Conservation (phyloP, 208 protist genomes). For the Acanthamoeba polyphaga region DNA sequence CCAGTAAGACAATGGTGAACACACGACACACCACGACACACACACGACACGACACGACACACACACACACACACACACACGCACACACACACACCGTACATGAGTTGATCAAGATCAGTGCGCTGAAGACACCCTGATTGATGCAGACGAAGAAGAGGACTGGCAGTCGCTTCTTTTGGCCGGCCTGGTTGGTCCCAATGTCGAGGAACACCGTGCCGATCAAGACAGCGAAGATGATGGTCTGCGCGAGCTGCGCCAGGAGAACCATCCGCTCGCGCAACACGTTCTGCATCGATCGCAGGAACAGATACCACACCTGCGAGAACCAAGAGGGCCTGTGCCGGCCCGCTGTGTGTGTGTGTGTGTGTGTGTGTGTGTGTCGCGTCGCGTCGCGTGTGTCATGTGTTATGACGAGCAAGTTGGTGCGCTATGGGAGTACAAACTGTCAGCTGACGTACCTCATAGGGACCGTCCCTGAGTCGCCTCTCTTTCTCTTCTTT, state of each 20-base stretch:
- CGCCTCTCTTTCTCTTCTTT: background rate
- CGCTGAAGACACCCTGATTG: conserved; percentile 74
- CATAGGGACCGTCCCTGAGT: background rate
- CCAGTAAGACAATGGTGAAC: too few species aligned
- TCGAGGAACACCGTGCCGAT: conserved; percentile 74
- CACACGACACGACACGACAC: too few species aligned
- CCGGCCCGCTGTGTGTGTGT: too few species aligned
- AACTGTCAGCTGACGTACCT: background rate
- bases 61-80: too few species aligned
- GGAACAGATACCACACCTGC: conserved; percentile 68
- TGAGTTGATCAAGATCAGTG: conserved; percentile 71
- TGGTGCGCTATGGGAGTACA: too few species aligned
- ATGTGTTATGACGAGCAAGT: too few species aligned
- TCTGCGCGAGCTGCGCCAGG: conserved; percentile 57
- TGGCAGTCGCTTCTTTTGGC: conserved; percentile 47
- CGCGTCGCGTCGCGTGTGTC: too few species aligned
- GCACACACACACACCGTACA: background rate
- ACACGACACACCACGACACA: too few species aligned
- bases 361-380: too few species aligned
- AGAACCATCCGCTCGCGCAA: conserved; percentile 36
- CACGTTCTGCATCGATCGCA: conserved; percentile 43
- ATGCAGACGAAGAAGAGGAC: conserved; percentile 75
- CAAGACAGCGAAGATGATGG: conserved; percentile 60
- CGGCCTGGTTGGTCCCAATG: conserved; percentile 53
- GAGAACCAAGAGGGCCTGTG: conserved; percentile 21